phyloP scores from a whole-genome alignment of 768 basidiomycete genomes.

The Podaxis mareebaensis region DNA sequence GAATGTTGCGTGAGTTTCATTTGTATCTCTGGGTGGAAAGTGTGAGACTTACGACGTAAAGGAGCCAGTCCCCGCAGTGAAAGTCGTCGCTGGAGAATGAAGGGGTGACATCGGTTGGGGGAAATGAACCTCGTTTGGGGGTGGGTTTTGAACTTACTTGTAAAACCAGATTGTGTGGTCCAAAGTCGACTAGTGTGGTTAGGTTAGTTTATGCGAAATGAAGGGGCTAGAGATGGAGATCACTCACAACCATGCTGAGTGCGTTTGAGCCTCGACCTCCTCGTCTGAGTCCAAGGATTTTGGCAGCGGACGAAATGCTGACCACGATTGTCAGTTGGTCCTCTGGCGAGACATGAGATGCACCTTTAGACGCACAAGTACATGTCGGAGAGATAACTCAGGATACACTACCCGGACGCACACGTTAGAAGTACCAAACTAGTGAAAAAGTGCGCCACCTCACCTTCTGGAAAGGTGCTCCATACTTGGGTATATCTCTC shows the following conservation, averaged over 20 bases:
- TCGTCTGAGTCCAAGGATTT: slow-evolving; percentile 54
- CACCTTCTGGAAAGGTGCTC: slow-evolving; percentile 77
- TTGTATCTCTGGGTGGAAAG: not conserved
- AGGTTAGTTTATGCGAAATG: not conserved
- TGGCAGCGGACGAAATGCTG: slow-evolving; percentile 59
- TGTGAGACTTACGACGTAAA: slow-evolving; percentile 64
- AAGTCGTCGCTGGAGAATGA: slow-evolving; percentile 57
- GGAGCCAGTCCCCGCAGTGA: slow-evolving; percentile 77
- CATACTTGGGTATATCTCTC: slow-evolving; percentile 63
- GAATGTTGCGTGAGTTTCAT: slow-evolving; percentile 17
- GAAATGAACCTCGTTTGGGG: not conserved
- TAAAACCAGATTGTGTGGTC: slow-evolving; percentile 86
- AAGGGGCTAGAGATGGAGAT: not conserved
- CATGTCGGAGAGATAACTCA: slow-evolving; percentile 78
- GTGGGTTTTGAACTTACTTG: slow-evolving; percentile 42
- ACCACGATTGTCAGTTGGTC: slow-evolving; percentile 17
- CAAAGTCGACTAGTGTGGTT: slow-evolving; percentile 54
- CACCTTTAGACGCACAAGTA: slow-evolving; percentile 56
- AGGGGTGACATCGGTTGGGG: not conserved
- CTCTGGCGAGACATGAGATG: not conserved
- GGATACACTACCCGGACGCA: slow-evolving; percentile 55
- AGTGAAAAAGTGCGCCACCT: slow-evolving; percentile 16
- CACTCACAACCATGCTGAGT: slow-evolving; percentile 62
- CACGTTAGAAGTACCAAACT: not conserved
- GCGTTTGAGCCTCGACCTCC: slow-evolving; percentile 49